A percentile compares a stretch with the other conserved stretches of the same genome.
Conservation (phyloP, 2,329 filamentous ascomycete genomes). For the Samsoniella hepiali region DNA sequence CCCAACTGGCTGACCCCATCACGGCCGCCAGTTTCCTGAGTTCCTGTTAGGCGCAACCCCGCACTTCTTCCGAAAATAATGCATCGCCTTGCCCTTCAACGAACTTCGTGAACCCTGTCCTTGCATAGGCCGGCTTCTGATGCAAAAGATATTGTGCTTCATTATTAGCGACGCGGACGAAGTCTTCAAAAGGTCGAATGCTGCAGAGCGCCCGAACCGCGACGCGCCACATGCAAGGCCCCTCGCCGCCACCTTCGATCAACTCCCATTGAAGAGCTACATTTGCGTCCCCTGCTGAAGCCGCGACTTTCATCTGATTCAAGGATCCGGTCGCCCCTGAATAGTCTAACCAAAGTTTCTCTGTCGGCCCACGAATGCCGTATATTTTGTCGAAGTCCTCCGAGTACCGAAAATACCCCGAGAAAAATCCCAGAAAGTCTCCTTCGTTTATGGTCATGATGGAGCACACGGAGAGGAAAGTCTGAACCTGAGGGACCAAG, state of each 20-base stretch:
- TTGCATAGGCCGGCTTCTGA: background rate
- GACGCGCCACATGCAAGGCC: background rate
- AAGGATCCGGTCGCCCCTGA: background rate
- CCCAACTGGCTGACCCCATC: no score
- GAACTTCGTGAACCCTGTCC: background rate
- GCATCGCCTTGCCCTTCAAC: no score
- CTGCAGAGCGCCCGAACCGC: background rate
- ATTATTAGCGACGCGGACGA: background rate
- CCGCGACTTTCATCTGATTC: background rate
- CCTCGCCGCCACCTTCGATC: background rate
- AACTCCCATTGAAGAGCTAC: background rate
- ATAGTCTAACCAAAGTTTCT: background rate
- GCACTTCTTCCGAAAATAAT: background rate
- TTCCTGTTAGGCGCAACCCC: background rate
- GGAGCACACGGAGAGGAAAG: no score
- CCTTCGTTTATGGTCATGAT: no score
- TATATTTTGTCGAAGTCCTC: background rate
- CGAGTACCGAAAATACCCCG: no score
- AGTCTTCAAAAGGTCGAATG: background rate
- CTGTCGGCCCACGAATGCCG: background rate
- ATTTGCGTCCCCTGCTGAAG: background rate
- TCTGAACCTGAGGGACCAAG: no score
- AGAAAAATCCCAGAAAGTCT: no score
- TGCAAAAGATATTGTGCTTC: background rate
- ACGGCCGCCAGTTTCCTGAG: no score